A percentile compares a stretch with the other conserved stretches of the same genome.
These are phyloP conservation scores for Penicillium psychrofluorescens DNA, from an alignment of 495 filamentous ascomycete genomes.

Conservation along the genomic window DNA sequence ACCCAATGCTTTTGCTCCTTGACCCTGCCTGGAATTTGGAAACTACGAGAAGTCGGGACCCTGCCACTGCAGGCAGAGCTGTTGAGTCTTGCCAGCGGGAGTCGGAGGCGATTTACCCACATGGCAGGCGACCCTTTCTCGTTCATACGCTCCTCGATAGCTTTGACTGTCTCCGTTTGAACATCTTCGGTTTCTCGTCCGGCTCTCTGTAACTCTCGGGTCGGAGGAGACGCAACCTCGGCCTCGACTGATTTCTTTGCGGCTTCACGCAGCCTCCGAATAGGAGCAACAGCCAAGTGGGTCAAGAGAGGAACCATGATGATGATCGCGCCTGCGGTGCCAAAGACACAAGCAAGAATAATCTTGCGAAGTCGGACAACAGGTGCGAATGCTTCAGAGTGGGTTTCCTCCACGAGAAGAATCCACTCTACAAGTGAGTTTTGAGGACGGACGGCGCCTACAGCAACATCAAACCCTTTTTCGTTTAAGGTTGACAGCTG, in stretches of 20 bases:
- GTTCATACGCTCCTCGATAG: slow-evolving; percentile 15
- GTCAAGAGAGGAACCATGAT: slow-evolving; percentile 67
- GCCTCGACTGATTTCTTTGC: slow-evolving; percentile 70
- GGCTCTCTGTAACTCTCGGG: not conserved
- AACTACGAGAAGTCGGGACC: slow-evolving; percentile 20
- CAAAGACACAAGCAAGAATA: slow-evolving; percentile 77
- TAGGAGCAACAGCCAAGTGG: slow-evolving; percentile 72
- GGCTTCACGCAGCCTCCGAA: slow-evolving; percentile 66
- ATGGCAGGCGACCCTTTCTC: slow-evolving; percentile 5
- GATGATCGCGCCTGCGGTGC: slow-evolving; percentile 62
- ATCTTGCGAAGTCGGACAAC: slow-evolving; percentile 67
- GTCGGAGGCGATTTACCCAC: slow-evolving; percentile 9
- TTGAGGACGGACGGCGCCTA: slow-evolving; percentile 62
- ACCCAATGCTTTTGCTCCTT: slow-evolving; percentile 65
- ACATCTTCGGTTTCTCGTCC: not conserved
- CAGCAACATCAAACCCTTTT: slow-evolving; percentile 53
- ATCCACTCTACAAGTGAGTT: slow-evolving; percentile 69
- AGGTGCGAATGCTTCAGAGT: slow-evolving; percentile 65
- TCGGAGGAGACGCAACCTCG: slow-evolving; percentile 25
- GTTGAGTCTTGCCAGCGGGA: slow-evolving; percentile 7
- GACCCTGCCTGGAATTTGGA: slow-evolving; percentile 80
- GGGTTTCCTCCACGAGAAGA: slow-evolving; percentile 69
- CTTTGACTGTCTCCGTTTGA: not conserved
- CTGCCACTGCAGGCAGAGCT: slow-evolving; percentile 1
- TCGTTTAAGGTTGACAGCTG: slow-evolving; percentile 64